These are phyloP conservation scores for Apiotrichum laibachii DNA, from an alignment of 1,284 basidiomycete species.

Conservation along the genomic window DNA sequence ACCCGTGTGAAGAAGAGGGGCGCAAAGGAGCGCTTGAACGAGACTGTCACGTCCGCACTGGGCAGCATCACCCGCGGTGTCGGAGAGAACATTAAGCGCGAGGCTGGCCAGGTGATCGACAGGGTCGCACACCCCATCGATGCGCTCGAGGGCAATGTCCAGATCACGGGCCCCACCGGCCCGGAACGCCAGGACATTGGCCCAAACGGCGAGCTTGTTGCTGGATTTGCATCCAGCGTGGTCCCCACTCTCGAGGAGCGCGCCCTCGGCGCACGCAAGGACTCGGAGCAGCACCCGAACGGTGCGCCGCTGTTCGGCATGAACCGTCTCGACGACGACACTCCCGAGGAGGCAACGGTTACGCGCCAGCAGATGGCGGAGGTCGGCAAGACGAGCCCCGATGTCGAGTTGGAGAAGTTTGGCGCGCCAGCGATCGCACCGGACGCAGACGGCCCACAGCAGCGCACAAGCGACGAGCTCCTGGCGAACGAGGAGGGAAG, in stretches of 20 bases:
- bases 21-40: conserved; percentile 33
- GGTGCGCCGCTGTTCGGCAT: conserved; percentile 39
- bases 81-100: conserved; percentile 45
- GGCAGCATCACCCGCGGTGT: conserved; percentile 44
- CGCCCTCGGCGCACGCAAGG: conserved; percentile 47
- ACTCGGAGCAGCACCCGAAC: conserved; percentile 43
- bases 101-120: conserved; percentile 53
- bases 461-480: conserved; percentile 26
- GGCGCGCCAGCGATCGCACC: conserved; percentile 60
- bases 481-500: conserved; percentile 53
- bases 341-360: conserved; percentile 29
- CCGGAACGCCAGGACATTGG: conserved; percentile 59
- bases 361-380: conserved; percentile 23
- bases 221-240: conserved; percentile 63
- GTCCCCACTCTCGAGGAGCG: conserved; percentile 74
- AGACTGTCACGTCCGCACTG: conserved; percentile 36
- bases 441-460: conserved; percentile 52
- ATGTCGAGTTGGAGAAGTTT: conserved; percentile 33
- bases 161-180: conserved; percentile 18
- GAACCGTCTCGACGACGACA: conserved; percentile 37
- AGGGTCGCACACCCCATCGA: conserved; percentile 51
- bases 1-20: conserved; percentile 47
- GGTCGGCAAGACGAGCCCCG: conserved; percentile 20
- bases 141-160: conserved; percentile 44
- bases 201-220: conserved; percentile 54